phyloP scores from a whole-genome alignment of 108 stramenopile species.

The Fistulifera solaris region DNA sequence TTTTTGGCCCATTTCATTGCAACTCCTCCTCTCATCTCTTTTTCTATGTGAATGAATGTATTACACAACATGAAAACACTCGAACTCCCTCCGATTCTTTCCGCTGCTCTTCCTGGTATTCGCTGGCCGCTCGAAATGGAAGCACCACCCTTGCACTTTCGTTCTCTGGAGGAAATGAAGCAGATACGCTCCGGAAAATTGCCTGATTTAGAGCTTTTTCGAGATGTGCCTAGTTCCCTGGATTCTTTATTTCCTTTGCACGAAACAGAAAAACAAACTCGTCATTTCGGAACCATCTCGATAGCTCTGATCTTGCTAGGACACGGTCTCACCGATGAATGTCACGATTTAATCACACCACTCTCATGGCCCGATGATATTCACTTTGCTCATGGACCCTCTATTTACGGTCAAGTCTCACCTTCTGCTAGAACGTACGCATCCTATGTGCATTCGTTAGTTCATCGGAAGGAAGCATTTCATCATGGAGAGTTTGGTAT shows the following conservation, averaged over 20 bases:
- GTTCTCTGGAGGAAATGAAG: conserved; percentile 14
- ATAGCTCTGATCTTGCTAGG: conserved; percentile 33
- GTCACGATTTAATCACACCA: conserved; percentile 33
- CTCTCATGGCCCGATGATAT: conserved; percentile 31
- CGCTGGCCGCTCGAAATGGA: conserved; percentile 11
- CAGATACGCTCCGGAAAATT: background rate
- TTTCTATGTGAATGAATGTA: too few relatives aligned
- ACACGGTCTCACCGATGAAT: conserved; percentile 34
- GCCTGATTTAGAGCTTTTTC: background rate
- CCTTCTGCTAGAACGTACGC: conserved; percentile 11
- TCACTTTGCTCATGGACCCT: conserved; percentile 21
- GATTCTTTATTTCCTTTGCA: conserved; percentile 2
- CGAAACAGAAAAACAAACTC: conserved; percentile 2
- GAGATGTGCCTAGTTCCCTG: conserved; percentile 4
- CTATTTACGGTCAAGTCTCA: conserved; percentile 9
- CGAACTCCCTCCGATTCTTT: too few relatives aligned
- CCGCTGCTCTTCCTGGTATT: conserved; percentile 25
- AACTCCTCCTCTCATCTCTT: too few relatives aligned
- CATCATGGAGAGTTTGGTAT: conserved; percentile 38
- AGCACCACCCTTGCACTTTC: conserved; percentile 13
- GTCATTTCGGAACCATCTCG: conserved; percentile 19
- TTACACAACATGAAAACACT: too few relatives aligned
- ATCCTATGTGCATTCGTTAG: conserved; percentile 30
- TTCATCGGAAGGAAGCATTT: conserved; percentile 34
- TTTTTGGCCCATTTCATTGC: too few relatives aligned